Conservation (phyloP, 2,329 filamentous ascomycete species). For the Calonectria fujianensis region DNA sequence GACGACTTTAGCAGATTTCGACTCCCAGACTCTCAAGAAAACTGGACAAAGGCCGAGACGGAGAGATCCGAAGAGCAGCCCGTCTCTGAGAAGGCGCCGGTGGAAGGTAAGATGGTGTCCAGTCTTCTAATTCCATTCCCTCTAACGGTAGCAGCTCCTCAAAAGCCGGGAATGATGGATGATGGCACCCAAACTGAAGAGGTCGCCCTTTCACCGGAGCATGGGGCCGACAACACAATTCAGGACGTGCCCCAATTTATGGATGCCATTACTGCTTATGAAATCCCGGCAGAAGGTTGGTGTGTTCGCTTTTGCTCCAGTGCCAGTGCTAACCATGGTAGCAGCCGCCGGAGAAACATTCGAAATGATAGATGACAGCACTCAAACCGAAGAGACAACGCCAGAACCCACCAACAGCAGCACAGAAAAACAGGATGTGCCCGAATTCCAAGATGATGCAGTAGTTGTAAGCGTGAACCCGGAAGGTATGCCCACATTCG, state of each 20-base stretch:
- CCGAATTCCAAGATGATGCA: conserved; percentile 10
- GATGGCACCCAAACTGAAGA: conserved; percentile 9
- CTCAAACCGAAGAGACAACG: conserved; percentile 15
- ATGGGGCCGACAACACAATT: not conserved
- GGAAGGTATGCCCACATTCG: conserved; percentile 10
- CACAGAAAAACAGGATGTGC: conserved; percentile 22
- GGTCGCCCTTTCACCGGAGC: not conserved
- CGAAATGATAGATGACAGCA: conserved; percentile 19
- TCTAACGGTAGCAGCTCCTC: not conserved
- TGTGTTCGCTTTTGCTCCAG: too few relatives aligned
- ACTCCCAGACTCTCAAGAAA: not conserved
- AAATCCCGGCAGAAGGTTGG: conserved; percentile 4
- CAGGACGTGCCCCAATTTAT: not conserved
- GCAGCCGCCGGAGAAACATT: not conserved
- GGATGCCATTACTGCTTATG: not conserved
- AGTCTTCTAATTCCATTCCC: not conserved
- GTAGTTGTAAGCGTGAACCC: not conserved
- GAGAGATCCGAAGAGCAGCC: not conserved
- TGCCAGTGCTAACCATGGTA: not conserved
- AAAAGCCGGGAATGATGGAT: not conserved
- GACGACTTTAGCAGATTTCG: conserved; percentile 16
- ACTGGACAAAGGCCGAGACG: not conserved
- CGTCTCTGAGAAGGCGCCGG: not conserved
- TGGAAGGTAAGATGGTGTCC: not conserved
- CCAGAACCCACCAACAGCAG: conserved; percentile 5